These are phyloP conservation scores for Evansstolkia leycettana DNA, from an alignment of 495 filamentous ascomycete genomes.

Conservation along the genomic window DNA sequence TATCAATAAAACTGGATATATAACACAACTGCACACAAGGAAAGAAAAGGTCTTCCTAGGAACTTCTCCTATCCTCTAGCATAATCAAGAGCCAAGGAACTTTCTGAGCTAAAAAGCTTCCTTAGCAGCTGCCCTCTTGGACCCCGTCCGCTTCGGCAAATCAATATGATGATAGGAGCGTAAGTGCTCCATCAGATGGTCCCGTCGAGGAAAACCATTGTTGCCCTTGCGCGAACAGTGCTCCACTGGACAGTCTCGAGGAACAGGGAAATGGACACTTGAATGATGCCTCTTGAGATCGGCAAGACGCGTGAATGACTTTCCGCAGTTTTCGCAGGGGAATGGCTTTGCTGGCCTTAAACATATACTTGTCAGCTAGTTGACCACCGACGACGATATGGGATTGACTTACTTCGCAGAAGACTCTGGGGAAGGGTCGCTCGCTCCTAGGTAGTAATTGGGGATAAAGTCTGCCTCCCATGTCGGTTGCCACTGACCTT, in stretches of 20 bases:
- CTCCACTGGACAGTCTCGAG: slow-evolving; percentile 63
- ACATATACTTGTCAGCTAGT: slow-evolving; percentile 1
- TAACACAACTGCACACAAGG: slow-evolving; percentile 1
- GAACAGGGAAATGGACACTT: slow-evolving; percentile 43
- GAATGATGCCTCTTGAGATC: slow-evolving; percentile 43
- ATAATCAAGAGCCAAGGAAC: not conserved
- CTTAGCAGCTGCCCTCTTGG: slow-evolving; percentile 12
- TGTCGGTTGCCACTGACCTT: not conserved
- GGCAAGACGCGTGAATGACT: slow-evolving; percentile 37
- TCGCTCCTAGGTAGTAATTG: not conserved
- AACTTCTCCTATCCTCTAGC: no score
- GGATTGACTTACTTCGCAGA: not conserved
- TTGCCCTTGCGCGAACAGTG: slow-evolving; percentile 69
- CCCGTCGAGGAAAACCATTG: slow-evolving; percentile 72
- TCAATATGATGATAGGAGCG: slow-evolving; percentile 59
- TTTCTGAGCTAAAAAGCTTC: not conserved
- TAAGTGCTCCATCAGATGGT: slow-evolving; percentile 82
- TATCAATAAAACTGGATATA: not conserved
- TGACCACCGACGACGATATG: not conserved
- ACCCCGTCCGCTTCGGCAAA: slow-evolving; percentile 30
- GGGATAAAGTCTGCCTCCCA: not conserved
- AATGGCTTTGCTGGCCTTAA: slow-evolving; percentile 28
- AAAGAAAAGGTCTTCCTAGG: no score
- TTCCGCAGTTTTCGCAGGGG: slow-evolving; percentile 30
- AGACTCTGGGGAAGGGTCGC: not conserved